These are phyloP conservation scores for Paxillus ammoniavirescens DNA, from an alignment of 768 basidiomycete species.

Conservation along the genomic window DNA sequence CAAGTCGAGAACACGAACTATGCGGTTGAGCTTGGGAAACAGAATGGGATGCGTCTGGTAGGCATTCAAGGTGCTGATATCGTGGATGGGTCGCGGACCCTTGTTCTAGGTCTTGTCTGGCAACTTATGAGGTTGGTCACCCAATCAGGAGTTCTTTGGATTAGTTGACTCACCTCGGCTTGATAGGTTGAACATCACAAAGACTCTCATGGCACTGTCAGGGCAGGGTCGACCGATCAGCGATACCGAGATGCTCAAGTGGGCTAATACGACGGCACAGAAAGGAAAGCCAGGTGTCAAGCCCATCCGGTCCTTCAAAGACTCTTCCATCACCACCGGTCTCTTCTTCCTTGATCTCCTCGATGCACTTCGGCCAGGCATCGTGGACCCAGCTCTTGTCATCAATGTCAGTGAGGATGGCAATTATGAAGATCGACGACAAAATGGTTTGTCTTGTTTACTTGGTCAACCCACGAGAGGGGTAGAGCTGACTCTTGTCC, in stretches of 20 bases:
- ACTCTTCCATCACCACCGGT: slow-evolving; percentile 83
- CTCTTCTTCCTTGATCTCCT: slow-evolving; percentile 92
- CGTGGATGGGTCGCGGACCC: slow-evolving; percentile 87
- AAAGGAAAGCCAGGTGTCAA: slow-evolving; percentile 56
- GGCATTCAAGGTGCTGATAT: slow-evolving; percentile 98
- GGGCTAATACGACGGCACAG: slow-evolving; percentile 92
- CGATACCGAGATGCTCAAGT: slow-evolving; percentile 92
- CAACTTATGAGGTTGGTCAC: slow-evolving; percentile 83
- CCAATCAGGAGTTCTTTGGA: background rate
- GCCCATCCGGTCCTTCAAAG: slow-evolving; percentile 90
- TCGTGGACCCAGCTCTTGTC: slow-evolving; percentile 87
- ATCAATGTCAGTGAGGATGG: slow-evolving; percentile 57
- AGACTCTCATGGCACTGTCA: slow-evolving; percentile 77
- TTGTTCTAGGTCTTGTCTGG: slow-evolving; percentile 97
- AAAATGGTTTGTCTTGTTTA: slow-evolving; percentile 71
- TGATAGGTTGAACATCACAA: slow-evolving; percentile 78
- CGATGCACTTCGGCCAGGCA: slow-evolving; percentile 88
- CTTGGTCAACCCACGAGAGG: background rate
- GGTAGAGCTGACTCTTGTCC: background rate
- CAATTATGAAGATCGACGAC: slow-evolving; percentile 82
- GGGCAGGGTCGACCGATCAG: slow-evolving; percentile 78
- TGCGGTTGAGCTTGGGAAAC: slow-evolving; percentile 86
- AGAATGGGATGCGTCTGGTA: slow-evolving; percentile 92
- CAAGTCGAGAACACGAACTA: slow-evolving; percentile 99
- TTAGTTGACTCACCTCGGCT: background rate